phyloP scores from a whole-genome alignment of 2,329 filamentous ascomycete genomes.

The Fonsecaea monophora region DNA sequence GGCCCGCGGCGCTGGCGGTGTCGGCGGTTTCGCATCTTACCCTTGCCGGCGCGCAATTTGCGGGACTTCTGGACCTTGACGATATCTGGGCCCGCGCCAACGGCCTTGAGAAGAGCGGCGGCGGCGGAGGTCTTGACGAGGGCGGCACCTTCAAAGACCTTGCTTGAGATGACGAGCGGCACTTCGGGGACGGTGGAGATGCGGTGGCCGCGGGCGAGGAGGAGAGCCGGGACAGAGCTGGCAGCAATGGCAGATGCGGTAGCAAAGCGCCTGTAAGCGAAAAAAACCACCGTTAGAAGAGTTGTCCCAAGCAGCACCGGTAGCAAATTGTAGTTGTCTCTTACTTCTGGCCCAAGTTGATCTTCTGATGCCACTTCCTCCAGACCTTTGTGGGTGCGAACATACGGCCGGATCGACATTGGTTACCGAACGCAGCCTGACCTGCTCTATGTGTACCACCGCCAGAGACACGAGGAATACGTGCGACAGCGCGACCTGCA shows the following conservation, averaged over 20 bases:
- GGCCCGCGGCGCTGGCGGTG: constrained; percentile 97
- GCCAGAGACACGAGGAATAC: constrained; percentile 99
- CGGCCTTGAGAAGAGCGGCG: constrained; percentile 82
- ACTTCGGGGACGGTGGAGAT: constrained; percentile 92
- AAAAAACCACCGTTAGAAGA: constrained; percentile 27
- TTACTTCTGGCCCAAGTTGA: constrained; percentile 98
- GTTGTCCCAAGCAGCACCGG: constrained; percentile 29
- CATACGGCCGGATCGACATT: constrained; percentile 99
- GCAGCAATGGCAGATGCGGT: constrained; percentile 96
- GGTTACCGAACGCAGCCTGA: constrained; percentile 99
- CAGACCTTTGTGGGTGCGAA: constrained; percentile 99
- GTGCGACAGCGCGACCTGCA: constrained; percentile 94
- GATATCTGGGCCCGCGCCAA: constrained; percentile 88
- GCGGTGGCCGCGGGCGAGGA: constrained; percentile 96
- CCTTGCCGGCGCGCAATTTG: constrained; percentile 98
- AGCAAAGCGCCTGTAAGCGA: constrained; percentile 78
- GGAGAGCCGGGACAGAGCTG: constrained; percentile 90
- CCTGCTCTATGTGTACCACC: constrained; percentile 99
- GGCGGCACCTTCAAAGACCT: constrained; percentile 79
- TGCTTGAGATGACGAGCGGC: constrained; percentile 92
- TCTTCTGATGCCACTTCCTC: constrained; percentile 99
- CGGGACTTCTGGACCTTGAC: constrained; percentile 95
- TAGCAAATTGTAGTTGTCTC: constrained; percentile 40
- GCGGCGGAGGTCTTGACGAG: constrained; percentile 89
- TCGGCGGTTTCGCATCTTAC: constrained; percentile 95